A percentile compares a stretch with the other conserved stretches of the same genome.
Evolutionary conservation across 768 basidiomycete species (phyloP).

Genomic region (Hygrocybe punicea): DNA sequence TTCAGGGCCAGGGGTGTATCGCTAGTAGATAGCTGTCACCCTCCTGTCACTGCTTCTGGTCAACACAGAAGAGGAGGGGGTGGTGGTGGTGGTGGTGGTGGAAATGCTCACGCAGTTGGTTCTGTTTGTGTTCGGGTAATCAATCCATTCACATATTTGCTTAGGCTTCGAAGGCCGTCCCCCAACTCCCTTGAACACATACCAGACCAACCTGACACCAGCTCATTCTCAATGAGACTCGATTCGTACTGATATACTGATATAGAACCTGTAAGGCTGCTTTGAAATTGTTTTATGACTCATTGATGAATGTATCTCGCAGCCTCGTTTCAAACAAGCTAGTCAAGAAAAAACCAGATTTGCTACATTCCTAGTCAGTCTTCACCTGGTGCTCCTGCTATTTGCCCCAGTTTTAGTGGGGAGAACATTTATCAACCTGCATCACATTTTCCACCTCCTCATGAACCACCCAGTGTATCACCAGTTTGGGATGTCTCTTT

Average conservation of each 20-base stretch:
- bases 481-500: conserved; percentile 17
- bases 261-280: neutral
- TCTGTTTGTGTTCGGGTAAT: neutral
- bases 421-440: conserved; percentile 20
- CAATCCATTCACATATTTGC: neutral
- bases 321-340: neutral
- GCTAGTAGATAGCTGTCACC: neutral
- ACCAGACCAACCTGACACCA: neutral
- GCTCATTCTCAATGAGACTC: neutral
- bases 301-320: neutral
- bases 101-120: neutral
- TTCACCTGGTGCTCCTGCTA: conserved; percentile 15
- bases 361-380: conserved; percentile 17
- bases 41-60: neutral
- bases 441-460: conserved; percentile 28
- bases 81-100: no score
- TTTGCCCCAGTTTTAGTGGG: conserved; percentile 3
- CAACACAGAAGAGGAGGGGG: conserved; percentile 3
- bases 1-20: neutral
- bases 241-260: neutral
- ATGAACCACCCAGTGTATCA: conserved; percentile 27
- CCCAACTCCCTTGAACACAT: neutral
- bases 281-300: neutral
- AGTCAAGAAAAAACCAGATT: neutral
- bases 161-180: neutral